Percentiles rank a stretch among this genome's conserved stretches.
phyloP scores from a whole-genome alignment of 2,329 filamentous ascomycete species.

The Eurotiales sp. region DNA sequence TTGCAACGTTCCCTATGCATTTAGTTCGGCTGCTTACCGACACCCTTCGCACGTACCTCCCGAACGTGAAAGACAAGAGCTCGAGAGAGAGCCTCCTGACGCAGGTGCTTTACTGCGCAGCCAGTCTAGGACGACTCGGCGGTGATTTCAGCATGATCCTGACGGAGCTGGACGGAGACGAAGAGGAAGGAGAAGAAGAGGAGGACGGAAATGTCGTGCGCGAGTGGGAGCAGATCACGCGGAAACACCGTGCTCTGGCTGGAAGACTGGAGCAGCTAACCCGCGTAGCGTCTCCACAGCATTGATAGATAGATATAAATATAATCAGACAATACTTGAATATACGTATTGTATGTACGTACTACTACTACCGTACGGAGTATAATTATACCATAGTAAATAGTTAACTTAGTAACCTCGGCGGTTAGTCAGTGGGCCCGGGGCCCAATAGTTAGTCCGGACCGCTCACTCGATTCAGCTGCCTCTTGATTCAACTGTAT shows the following conservation, averaged over 20 bases:
- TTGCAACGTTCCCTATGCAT: slow-evolving; percentile 80
- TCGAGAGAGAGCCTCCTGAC: slow-evolving; percentile 84
- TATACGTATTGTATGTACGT: no score
- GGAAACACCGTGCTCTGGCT: slow-evolving; percentile 79
- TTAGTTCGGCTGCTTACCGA: slow-evolving; percentile 76
- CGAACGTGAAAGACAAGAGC: slow-evolving; percentile 73
- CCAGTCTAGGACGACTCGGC: slow-evolving; percentile 82
- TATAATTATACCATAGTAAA: no score
- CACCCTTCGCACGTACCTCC: slow-evolving; percentile 71
- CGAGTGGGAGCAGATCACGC: slow-evolving; percentile 85
- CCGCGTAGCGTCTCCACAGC: slow-evolving; percentile 19
- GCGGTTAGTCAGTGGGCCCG: no score
- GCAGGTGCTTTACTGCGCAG: slow-evolving; percentile 88
- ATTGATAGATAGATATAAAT: no score
- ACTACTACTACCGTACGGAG: no score
- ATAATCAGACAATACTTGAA: no score
- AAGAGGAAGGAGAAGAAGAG: slow-evolving; percentile 46
- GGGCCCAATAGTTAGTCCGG: no score
- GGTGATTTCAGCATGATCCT: slow-evolving; percentile 91
- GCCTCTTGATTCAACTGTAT: no score
- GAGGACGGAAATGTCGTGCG: slow-evolving; percentile 16
- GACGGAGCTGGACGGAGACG: slow-evolving; percentile 50
- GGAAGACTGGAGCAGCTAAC: slow-evolving; percentile 55
- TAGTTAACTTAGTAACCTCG: no score
- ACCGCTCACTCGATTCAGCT: no score